Base-by-base conservation (phyloP, 306 rosid species). In the Fragaria vesca region DNA sequence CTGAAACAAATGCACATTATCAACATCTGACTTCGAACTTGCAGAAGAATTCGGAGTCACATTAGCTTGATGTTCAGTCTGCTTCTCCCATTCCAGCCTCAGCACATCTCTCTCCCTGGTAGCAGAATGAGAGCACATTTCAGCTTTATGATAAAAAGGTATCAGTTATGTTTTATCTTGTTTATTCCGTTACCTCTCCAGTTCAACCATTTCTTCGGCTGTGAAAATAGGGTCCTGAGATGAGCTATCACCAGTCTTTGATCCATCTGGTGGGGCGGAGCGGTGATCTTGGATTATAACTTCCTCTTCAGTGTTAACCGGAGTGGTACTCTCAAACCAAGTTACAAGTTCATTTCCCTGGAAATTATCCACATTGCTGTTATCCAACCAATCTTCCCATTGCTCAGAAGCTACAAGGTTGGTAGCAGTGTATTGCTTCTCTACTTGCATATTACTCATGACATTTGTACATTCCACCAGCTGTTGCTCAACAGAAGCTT, bases 321-420 rank as follows among this genome's bases (percentile, higher is more conserved):
- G 81, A 28, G 71, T 84, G 34, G 89, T 75, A 82, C 81, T 84
- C 86, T 87, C 96, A 46, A 89, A 81, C 93, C 91, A 93, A 47
- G 95, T 83, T 32, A 77, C 75, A 68, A 91, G 78, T 75, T 87
- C 93, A 79, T 88, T 84, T 32, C 82, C 97, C 71, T 83, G 90
- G 73, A 82, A 74, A 84, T 80, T 76, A 28, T 81, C 87, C 32
- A 86, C 85, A 81, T 84, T 84, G 73, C 84, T 76, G 78, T 81
- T 77, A 77, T 85, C 95, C 73, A 93, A 60, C 97, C 94, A 91
- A 77, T 93, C 94, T 80, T 89, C 86, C 97, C 96, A 93, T 78
- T 78, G 83, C 71, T 91, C 93, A 57, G 90, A 82, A 60, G 72
- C 75, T 40, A 84, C 88, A 70, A 87, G 87, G 71, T 90, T 86